Base-by-base conservation (phyloP, 148 eudicot species). In the Mesembryanthemum crystallinum region DNA sequence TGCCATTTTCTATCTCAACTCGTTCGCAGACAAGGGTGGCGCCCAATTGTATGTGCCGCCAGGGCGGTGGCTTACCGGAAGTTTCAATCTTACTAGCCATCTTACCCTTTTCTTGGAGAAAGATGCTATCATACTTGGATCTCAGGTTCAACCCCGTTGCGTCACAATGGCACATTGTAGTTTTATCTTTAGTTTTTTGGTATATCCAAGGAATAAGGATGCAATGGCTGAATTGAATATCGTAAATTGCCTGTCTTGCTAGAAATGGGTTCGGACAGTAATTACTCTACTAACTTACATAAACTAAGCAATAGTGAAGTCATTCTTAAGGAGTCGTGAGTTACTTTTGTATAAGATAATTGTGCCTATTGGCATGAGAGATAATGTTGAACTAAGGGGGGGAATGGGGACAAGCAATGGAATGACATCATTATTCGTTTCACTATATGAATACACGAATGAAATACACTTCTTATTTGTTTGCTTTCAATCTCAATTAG, bases 11-110 rank as follows among this genome's bases (percentile, higher is more conserved):
- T 88, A 88, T 79, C 89, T 88, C 51, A 84, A 84, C 54, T 86
- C 91, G 1, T 88, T 88, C 77, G 86, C 89, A 0, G 91, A 88
- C 64, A 88, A 88, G 78, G 91, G 91, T 13, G 91, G 91, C 7
- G 91, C 91, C 5, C 91, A 86, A 64, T 54, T 88, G 43, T 88
- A 88, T 62, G 87, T 88, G 64, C 91, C 91, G 3, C 72, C 83
- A 4, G 91, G 91, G 20, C 74, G 68, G 69, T 88, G 91, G 91
- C 87, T 86, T 25, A 88, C 87, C 0, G 89, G 89, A 43, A 86
- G 89, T 79, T 76, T 88, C 76, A 86, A 84, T 75, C 91, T 88
- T 42, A 88, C 89, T 10, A 88, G 87, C 78, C 91, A 88, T 72
- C 89, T 88, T 68, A 88, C 91, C 8, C 85, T 88, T 70, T 88